phyloP scores from a whole-genome alignment of 2,329 filamentous ascomycete species.

The Macrophomina pseudophaseolina region DNA sequence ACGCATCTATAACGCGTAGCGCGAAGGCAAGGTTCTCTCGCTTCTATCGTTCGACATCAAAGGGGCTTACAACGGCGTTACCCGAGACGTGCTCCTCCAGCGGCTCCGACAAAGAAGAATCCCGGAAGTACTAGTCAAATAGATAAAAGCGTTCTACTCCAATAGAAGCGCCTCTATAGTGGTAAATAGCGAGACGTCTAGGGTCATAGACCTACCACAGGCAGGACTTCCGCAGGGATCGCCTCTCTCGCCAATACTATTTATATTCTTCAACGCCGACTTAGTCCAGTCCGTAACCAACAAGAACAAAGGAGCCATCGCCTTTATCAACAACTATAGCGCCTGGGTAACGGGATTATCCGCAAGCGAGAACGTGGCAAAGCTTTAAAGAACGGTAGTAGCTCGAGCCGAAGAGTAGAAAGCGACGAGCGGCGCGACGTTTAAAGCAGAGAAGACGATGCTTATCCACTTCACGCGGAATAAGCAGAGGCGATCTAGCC shows the following conservation, averaged over 20 bases:
- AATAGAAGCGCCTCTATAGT: constrained; percentile 30
- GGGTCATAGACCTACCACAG: neutral
- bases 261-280: no score
- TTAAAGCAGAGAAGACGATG: no score
- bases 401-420: no score
- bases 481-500: no score
- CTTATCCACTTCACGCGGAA: no score
- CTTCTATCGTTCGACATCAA: constrained; percentile 49
- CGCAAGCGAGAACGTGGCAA: no score
- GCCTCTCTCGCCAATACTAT: neutral
- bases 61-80: constrained; percentile 49
- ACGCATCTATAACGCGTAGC: constrained; percentile 39
- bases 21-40: constrained; percentile 38
- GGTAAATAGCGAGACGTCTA: constrained; percentile 20
- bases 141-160: constrained; percentile 37
- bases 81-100: constrained; percentile 41
- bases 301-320: no score
- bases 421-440: no score
- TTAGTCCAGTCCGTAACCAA: no score
- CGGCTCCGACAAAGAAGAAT: constrained; percentile 40
- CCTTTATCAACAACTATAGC: no score
- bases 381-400: no score
- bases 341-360: no score
- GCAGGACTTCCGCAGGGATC: neutral
- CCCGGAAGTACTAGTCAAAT: constrained; percentile 32